Base-by-base conservation (phyloP, 306 rosid genomes). In the Dryas drummondii region DNA sequence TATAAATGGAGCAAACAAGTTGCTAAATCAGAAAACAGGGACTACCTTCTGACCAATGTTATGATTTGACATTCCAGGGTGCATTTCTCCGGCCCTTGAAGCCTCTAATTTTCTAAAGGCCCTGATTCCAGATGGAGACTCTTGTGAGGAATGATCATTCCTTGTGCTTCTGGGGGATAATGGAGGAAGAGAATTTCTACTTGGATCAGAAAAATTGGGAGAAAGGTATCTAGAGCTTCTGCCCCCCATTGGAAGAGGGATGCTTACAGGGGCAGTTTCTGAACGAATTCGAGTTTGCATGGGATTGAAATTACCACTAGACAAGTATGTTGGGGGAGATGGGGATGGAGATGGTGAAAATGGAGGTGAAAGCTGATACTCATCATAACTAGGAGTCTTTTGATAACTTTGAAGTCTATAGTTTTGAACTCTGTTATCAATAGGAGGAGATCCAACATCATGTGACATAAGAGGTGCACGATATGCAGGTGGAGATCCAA, bases 301-400 rank as follows among this genome's bases (percentile, higher is more conserved):
- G 9, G 77, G 71, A 71, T 50, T 71, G 61, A 85, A 87, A 78
- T 68, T 78, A 41, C 82, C 89, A 72, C 72, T 41, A 51, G 76
- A 65, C 45, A 86, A 56, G 86, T 80, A 80, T 19, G 87, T 79
- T 66, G 91, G 93, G 9, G 91, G 91, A 16, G 97, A 92, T 63
- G 96, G 92, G 65, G 97, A 92, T 53, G 84, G 88, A 32, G 93
- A 89, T 58, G 88, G 70, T 32, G 96, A 90, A 83, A 92, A 92
- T 40, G 97, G 97, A 80, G 97, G 97, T 68, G 97, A 92, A 56
- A 92, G 97, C 80, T 85, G 96, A 85, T 87, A 74, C 83, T 90
- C 96, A 62, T 92, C 93, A 1, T 81, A 76, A 79, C 77, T 76
- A 22, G 73, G 70, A 61, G 90, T 74, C 85, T 75, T 77, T 54